Percentiles rank a stretch among this genome's conserved stretches.
Conservation (phyloP, 345 rosid species). For the Anacardium occidentale region DNA sequence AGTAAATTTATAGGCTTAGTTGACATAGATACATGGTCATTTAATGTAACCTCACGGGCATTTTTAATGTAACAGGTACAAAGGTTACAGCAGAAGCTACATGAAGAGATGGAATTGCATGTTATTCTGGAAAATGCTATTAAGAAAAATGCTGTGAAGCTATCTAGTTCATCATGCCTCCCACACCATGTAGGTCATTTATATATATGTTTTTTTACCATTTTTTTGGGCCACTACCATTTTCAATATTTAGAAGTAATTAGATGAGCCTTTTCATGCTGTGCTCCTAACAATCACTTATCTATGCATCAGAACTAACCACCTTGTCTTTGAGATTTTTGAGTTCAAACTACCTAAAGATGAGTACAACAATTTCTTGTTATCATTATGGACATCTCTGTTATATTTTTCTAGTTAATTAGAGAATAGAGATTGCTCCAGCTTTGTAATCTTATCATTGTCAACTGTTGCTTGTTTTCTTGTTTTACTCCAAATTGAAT, state of each 20-base stretch:
- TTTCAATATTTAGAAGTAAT: neutral
- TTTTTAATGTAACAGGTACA: conserved; percentile 50
- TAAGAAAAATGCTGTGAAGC: conserved; percentile 49
- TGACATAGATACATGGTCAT: neutral
- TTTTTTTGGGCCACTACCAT: neutral
- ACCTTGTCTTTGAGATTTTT: neutral
- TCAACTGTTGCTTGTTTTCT: neutral
- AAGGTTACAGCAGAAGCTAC: conserved; percentile 63
- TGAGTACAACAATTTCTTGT: neutral
- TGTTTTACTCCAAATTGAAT: neutral
- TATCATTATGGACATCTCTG: neutral
- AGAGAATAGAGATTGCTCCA: neutral
- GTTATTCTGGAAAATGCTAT: conserved; percentile 51
- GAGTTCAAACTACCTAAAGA: neutral
- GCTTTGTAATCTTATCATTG: neutral
- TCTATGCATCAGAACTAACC: neutral
- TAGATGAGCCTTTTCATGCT: neutral
- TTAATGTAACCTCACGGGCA: neutral
- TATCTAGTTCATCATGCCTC: conserved; percentile 45
- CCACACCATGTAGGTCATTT: conserved; percentile 52
- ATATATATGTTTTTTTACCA: neutral
- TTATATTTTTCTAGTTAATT: neutral
- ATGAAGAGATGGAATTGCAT: conserved; percentile 68
- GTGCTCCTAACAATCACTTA: neutral
- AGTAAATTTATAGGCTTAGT: neutral